Conservation (phyloP, 495 filamentous ascomycete genomes). For the Tuber microsphaerosporum region DNA sequence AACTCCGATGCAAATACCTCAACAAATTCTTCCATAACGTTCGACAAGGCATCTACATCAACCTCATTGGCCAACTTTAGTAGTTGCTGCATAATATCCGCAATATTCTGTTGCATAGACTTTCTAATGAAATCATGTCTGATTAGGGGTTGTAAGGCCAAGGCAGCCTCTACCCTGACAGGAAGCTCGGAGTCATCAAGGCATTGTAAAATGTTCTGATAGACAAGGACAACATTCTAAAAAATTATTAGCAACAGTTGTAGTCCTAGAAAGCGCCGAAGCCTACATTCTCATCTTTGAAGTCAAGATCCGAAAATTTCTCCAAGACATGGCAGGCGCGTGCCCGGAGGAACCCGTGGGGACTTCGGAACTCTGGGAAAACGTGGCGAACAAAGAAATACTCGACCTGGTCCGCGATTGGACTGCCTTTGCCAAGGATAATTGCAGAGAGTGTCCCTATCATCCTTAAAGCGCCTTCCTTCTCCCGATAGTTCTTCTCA, state of each 20-base stretch:
- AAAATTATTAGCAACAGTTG: conserved; percentile 3
- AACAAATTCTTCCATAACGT: conserved; percentile 84
- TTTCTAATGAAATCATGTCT: conserved; percentile 86
- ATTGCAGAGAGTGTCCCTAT: conserved; percentile 91
- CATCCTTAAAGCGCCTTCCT: conserved; percentile 95
- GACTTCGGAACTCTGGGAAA: conserved; percentile 92
- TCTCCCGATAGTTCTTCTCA: conserved; percentile 84
- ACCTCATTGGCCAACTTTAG: conserved; percentile 75
- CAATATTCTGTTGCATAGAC: conserved; percentile 94
- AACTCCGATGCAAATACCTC: conserved; percentile 94
- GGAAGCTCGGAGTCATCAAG: conserved; percentile 89
- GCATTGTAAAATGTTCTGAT: conserved; percentile 91
- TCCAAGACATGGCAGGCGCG: conserved; percentile 94
- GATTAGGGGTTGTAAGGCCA: conserved; percentile 91
- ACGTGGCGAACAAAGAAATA: conserved; percentile 98
- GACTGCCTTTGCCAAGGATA: conserved; percentile 94
- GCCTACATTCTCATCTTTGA: conserved; percentile 68
- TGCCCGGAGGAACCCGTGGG: conserved; percentile 86
- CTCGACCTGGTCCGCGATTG: conserved; percentile 95
- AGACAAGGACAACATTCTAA: conserved; percentile 80
- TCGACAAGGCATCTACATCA: conserved; percentile 49
- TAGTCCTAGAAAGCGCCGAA: neutral
- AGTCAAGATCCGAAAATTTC: conserved; percentile 93
- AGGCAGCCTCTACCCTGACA: conserved; percentile 86
- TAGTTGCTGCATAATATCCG: conserved; percentile 99